Conservation (phyloP, 1,284 basidiomycete species). For the Wallemia ichthyophaga region DNA sequence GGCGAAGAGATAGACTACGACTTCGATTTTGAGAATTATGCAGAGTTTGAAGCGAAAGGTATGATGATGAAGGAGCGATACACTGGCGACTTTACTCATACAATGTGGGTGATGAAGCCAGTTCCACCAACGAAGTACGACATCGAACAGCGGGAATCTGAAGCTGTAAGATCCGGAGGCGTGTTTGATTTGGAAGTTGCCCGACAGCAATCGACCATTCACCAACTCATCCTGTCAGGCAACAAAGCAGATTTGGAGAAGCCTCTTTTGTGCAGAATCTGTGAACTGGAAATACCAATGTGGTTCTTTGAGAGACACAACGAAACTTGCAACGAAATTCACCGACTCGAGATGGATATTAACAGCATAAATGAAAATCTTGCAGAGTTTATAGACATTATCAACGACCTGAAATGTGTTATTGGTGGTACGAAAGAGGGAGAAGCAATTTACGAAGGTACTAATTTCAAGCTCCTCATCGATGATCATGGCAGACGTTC, state of each 20-base stretch:
- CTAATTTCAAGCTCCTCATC: constrained; percentile 30
- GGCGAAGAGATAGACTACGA: constrained; percentile 13
- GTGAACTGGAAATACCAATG: constrained; percentile 80
- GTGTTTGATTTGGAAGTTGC: not conserved
- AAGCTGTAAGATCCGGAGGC: constrained; percentile 7
- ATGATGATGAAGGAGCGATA: constrained; percentile 92
- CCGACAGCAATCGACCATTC: not conserved
- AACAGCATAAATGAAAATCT: constrained; percentile 77
- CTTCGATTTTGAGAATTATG: constrained; percentile 20
- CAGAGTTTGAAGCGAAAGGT: constrained; percentile 85
- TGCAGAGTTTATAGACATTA: constrained; percentile 49
- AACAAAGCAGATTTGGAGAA: constrained; percentile 18
- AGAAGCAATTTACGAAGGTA: constrained; percentile 49
- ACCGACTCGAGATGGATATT: constrained; percentile 86
- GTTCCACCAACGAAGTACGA: constrained; percentile 33
- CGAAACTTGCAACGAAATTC: constrained; percentile 91
- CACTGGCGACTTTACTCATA: constrained; percentile 60
- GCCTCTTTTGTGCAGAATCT: constrained; percentile 87
- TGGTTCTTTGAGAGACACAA: constrained; percentile 99
- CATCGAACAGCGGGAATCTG: constrained; percentile 20
- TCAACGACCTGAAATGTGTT: constrained; percentile 29
- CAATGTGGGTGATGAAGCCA: constrained; percentile 97
- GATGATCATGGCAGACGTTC: constrained; percentile 7
- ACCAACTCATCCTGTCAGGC: constrained; percentile 3
- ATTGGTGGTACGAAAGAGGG: constrained; percentile 8